Evolutionary conservation across 2,329 filamentous ascomycete species (phyloP).

Genomic region (Ceratocystis variospora): DNA sequence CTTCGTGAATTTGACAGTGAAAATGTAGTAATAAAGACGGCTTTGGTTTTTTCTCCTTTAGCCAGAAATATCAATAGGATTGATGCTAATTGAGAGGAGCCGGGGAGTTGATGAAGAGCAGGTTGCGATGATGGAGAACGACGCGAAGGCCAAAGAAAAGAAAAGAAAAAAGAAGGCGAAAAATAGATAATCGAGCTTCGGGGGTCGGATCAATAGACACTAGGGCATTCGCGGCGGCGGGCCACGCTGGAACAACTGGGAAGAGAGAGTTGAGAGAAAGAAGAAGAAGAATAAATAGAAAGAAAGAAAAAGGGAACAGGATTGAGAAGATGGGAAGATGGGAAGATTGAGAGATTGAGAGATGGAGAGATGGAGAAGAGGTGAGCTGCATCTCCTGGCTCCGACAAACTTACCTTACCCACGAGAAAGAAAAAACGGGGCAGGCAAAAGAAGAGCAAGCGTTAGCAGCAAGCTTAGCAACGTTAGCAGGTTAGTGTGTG

Average conservation of each 20-base stretch:
- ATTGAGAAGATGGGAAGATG: conserved; percentile 21
- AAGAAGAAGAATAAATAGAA: conserved; percentile 21
- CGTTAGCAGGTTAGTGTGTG: no score
- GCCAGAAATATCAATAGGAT: no score
- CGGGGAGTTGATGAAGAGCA: no score
- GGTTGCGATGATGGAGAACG: neutral
- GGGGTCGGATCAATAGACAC: neutral
- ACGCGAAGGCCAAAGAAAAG: conserved; percentile 12
- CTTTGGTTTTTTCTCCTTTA: no score
- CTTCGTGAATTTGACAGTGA: neutral
- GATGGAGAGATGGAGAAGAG: conserved; percentile 11
- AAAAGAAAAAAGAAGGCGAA: conserved; percentile 17
- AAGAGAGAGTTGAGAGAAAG: conserved; percentile 6
- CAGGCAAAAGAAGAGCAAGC: conserved; percentile 10
- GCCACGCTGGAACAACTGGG: conserved; percentile 13
- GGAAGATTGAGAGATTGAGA: conserved; percentile 21
- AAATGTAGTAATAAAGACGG: neutral
- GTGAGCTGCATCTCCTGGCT: conserved; percentile 20
- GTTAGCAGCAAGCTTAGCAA: no score
- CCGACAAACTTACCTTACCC: conserved; percentile 20
- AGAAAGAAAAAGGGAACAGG: conserved; percentile 18
- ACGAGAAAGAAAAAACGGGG: conserved; percentile 21
- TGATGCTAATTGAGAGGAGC: no score
- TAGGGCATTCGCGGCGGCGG: conserved; percentile 16
- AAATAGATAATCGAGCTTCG: conserved; percentile 4